Evolutionary conservation across 2,329 filamentous ascomycete species (phyloP), one percentile per base, ranked within the genome.

Genomic region (Aspergillus persii): DNA sequence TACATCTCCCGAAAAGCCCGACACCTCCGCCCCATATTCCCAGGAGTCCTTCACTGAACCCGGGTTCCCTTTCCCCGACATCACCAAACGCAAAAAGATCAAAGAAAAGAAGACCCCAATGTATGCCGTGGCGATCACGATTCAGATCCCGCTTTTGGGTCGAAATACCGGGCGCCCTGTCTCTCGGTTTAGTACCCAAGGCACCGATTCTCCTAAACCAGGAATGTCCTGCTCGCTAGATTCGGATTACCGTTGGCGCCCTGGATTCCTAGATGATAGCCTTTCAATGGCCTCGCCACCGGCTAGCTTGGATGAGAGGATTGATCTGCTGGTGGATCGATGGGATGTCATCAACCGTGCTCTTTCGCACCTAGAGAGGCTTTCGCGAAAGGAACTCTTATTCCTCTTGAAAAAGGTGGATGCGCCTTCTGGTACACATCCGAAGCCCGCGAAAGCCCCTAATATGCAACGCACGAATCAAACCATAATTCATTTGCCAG

Each of bases 341-440:
- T 86, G 83, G 83, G 83, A 86, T 67, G 79, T 85, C 61, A 84
- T 86, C 59, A 81, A 81, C 53, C 78, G 84, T 26, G 83, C 82
- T 2, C 70, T 86, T 27, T 82, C 81, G 2, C 80, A 79, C 56
- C 72, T 86, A 11, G 82, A 86, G 65, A 77, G 77, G 56, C 69
- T 82, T 12, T 81, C 82, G 3, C 78, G 80, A 52, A 79, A 79
- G 54, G 80, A 83, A 59, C 83, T 86, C 47, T 69, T 82, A 30
- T 76, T 76, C 30, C 73, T 81, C 8, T 74, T 85, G 63, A 81
- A 81, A 61, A 74, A 76, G 23, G 77, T 79, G 50, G 80, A 84
- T 58, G 69, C 75, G 11, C 62, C 71, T 18, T 72, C 77, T 8
- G 68, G 69, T 31, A 69, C 75, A 26, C 73, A 76, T 29, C 77